Conservation (phyloP, 352 stramenopile genomes). For the Phytophthora fragariae region DNA sequence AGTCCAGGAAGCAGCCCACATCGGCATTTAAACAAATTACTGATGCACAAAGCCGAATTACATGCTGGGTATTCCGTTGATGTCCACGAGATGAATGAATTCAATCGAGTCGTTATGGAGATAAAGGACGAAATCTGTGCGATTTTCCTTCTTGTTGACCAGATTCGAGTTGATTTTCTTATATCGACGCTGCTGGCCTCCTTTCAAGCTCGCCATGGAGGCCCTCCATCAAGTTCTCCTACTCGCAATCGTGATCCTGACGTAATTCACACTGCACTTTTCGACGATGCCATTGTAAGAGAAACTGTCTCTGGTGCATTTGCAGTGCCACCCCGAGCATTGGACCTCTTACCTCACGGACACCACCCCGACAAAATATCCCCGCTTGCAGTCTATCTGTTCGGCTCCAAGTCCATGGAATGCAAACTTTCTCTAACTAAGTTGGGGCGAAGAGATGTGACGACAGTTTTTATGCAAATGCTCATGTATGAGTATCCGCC, state of each 20-base stretch:
- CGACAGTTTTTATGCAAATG: constrained; percentile 78
- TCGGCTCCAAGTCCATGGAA: constrained; percentile 56
- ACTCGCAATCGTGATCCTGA: constrained; percentile 31
- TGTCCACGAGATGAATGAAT: constrained; percentile 50
- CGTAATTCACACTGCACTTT: constrained; percentile 35
- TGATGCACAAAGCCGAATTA: constrained; percentile 23
- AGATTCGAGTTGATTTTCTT: constrained; percentile 70
- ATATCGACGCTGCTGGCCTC: constrained; percentile 63
- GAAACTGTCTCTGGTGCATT: constrained; percentile 31
- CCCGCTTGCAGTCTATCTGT: constrained; percentile 56
- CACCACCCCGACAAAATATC: constrained; percentile 52
- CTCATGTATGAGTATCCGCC: constrained; percentile 84
- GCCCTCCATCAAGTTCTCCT: constrained; percentile 25
- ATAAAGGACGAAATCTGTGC: constrained; percentile 81
- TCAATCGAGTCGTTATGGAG: constrained; percentile 67
- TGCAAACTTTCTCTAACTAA: constrained; percentile 67
- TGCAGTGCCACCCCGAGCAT: constrained; percentile 15
- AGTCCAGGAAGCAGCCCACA: constrained; percentile 20
- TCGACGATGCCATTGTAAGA: constrained; percentile 33
- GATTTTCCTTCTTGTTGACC: constrained; percentile 66
- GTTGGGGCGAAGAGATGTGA: constrained; percentile 51
- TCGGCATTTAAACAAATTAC: constrained; percentile 30
- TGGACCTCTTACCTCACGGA: constrained; percentile 29
- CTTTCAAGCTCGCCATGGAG: constrained; percentile 48
- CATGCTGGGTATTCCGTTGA: constrained; percentile 10